Base-by-base conservation (phyloP, 495 filamentous ascomycete species). In the Penicillium silybi region DNA sequence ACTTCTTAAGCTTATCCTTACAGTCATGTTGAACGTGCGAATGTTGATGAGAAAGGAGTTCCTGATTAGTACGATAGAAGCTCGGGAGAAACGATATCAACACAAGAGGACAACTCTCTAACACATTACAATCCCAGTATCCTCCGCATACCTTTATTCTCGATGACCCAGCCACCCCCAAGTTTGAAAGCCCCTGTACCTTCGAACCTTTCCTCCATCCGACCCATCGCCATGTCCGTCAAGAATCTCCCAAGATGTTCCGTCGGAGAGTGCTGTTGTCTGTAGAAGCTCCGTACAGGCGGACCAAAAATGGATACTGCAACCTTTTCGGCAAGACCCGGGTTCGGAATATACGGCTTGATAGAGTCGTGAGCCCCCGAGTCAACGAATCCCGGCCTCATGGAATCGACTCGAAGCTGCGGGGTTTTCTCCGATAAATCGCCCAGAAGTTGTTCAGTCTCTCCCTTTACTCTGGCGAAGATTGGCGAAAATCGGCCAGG, bases 401-500 rank as follows among this genome's bases (percentile, higher is more conserved):
- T 68, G 22, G 68, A 77, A 53, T 71, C 73, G 15, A 76, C 68
- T 13, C 71, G 69, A 44, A 84, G 58, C 2, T 41, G 25, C 1
- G 79, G 73, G 39, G 75, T 63, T 16, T 74, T 67, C 29, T 72
- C 65, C n/a, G 65, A 57, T 2, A 83, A 62, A 0, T 64, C 57
- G 16, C 77, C 65, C 1, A 89, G 76, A 1, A 70, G 59, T 0
- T 74, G 19, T 61, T 90, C 87, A 15, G 78, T 70, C 50, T 81
- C 70, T 1, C 86, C 87, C 63, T 90, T 89, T 26, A 85, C 67
- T 29, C 75, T 61, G 4, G 71, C 83, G 49, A 82, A 86, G 20
- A 83, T 61, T 18, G 80, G 65, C 0, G 81, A 78, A 46, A 84
- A 75, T 2, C 65, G 56, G 3, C 74, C 75, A 0, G 83, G 82